Base-by-base conservation (phyloP, 2,329 filamentous ascomycete genomes). In the Ophiostoma fasciatum region DNA sequence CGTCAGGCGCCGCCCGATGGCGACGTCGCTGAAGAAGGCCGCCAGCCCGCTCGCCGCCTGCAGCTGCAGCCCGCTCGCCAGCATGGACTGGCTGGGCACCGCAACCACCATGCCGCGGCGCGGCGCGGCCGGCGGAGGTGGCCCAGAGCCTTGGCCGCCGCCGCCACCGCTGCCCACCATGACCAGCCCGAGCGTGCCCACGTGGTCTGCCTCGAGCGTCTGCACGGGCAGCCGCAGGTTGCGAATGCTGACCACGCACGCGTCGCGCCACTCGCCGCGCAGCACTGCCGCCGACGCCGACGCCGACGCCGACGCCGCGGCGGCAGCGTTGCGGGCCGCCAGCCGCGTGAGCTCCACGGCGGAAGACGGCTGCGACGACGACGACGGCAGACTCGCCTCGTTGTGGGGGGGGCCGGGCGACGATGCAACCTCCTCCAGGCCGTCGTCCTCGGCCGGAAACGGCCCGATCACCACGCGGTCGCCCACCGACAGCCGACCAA, bases 31-130 rank as follows among this genome's bases (percentile, higher is more conserved):
- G 49, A 94, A 92, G 1, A 68, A 65, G 0, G 83, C 85, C 2
- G 73, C 74, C 45, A 85, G 70, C 0, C 77, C 77, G 20, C 71
- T 78, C 13, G 76, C 73, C 31, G 76, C 68, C 45, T 76, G 71
- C 1, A 82, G 62, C 17, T 71, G 68, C 13, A 71, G 53, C 1
- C 66, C 63, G 0, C 66, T 70, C 3, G 71, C 59, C 3, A 62
- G 43, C 65, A 76, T 71, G 39, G 75, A 63, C 42, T 62, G 61
- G 35, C 70, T 71, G 3, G 74, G 68, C 28, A 75, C 64, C 9
- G 74, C 71, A 11, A 94, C 58, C 1, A 94, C 74, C 78, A 94
- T 92, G 15, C 88, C 88, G 55, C 92, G 88, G 43, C 74, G 64
- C 38, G 78, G 59, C 31, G 21, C 21, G 10, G 49, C 45, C 17